Percentiles rank a stretch among this genome's conserved stretches.
These are phyloP conservation scores for thale cress (Arabidopsis thaliana) DNA, from an alignment of 345 rosid species.

Conservation along the genomic window TAIR10.1 NC_003071.7:15450001-15450500, in stretches of 20 bases:
- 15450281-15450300: conserved; percentile 15
- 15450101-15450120: neutral
- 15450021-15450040: neutral
- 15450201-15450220: neutral
- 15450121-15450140: neutral
- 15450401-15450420: neutral
- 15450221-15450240: neutral
- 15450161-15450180: neutral
- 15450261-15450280: neutral
- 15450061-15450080: conserved; percentile 2
- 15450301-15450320: neutral
- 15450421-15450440: neutral
- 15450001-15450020: neutral
- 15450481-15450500: conserved; percentile 1
- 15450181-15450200: neutral
- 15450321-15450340: neutral
- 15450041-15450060: neutral
- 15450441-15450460: neutral
- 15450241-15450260: neutral
- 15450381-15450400: neutral
- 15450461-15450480: neutral
- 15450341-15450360: neutral
- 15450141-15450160: neutral
- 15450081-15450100: neutral
- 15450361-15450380: conserved; percentile 7